Evolutionary conservation across 768 basidiomycete genomes (phyloP).

Genomic region (Leccinum ochraceum): DNA sequence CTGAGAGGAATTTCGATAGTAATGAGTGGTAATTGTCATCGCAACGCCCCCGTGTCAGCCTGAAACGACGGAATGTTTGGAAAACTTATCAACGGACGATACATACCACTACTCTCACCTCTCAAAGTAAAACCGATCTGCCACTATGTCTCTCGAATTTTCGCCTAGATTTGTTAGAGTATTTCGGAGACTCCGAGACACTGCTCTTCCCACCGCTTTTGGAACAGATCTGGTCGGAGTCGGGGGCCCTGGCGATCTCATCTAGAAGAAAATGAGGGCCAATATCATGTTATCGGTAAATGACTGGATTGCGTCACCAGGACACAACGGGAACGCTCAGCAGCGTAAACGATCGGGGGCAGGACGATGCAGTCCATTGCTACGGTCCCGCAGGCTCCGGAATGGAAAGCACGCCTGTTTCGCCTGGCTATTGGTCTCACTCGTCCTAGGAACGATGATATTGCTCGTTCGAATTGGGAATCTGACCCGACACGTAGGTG

Average conservation of each 20-base stretch:
- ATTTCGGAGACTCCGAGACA: conserved; percentile 1
- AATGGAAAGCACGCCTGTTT: conserved; percentile 34
- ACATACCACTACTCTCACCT: neutral
- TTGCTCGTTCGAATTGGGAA: conserved; percentile 22
- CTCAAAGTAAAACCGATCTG: neutral
- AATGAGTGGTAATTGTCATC: conserved; percentile 11
- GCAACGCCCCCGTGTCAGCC: conserved; percentile 8
- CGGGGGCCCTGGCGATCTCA: conserved; percentile 20
- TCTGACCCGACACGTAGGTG: conserved; percentile 25
- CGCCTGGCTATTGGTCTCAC: conserved; percentile 28
- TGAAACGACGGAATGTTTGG: conserved; percentile 18
- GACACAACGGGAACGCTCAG: conserved; percentile 13
- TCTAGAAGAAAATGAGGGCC: conserved; percentile 14
- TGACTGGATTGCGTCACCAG: conserved; percentile 27
- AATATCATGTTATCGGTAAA: conserved; percentile 16
- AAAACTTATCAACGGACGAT: conserved; percentile 4
- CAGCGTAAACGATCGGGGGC: conserved; percentile 20
- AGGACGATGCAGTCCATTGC: conserved; percentile 22
- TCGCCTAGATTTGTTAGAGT: neutral
- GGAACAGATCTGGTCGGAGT: conserved; percentile 15
- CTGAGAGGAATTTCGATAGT: conserved; percentile 6
- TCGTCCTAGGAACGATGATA: conserved; percentile 20
- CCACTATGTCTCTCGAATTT: conserved; percentile 1
- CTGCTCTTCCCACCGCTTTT: conserved; percentile 5
- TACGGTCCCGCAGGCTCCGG: conserved; percentile 25